Evolutionary conservation across 2,329 filamentous ascomycete genomes (phyloP), one percentile per base, ranked within the genome.

Genomic region (Xylaria sp.): DNA sequence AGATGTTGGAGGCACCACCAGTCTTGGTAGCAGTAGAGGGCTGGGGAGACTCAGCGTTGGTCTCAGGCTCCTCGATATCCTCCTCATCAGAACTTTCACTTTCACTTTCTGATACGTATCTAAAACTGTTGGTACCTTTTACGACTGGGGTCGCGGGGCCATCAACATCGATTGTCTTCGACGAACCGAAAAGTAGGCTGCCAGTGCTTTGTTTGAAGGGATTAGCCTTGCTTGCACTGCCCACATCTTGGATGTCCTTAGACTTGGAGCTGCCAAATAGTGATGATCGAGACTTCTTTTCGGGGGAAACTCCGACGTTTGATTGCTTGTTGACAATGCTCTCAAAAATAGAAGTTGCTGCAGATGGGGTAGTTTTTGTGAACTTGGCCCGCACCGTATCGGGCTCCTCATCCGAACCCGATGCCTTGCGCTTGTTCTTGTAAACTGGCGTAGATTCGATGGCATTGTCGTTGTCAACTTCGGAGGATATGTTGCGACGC

Each of bases 81-180:
- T 70, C 76, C 47, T 77, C 73, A 59, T 77, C 77, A 42, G 77
- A 75, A 0, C 79, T 79, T 63, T 82, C 84, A 54, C 79, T 82
- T 70, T 81, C 82, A 65, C 81, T 83, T 37, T 83, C 82, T 1
- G 83, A 85, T 6, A 86, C 76, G 65, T 86, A 81, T 23, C 79
- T 79, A 67, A 87, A 87, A 54, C 85, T 84, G 67, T 86, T 85
- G 51, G 72, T 66, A 48, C 71, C 67, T 13, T 65, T 69, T 23
- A 70, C 57, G 1, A 70, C 50, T 34, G 69, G 11, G 8, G 23
- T n/a, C 19, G 49, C 34, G 1, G 61, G 46, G 7, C 47, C 57
- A 9, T 49, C 54, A n/a, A 61, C 59, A 39, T 63, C 62, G 10
- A 65, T 62, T 7, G 74, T 68, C 68, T 79, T 78, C 13, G 73